Conservation (phyloP, 768 basidiomycete species). For the Boletus pseudo-olivaceus region DNA sequence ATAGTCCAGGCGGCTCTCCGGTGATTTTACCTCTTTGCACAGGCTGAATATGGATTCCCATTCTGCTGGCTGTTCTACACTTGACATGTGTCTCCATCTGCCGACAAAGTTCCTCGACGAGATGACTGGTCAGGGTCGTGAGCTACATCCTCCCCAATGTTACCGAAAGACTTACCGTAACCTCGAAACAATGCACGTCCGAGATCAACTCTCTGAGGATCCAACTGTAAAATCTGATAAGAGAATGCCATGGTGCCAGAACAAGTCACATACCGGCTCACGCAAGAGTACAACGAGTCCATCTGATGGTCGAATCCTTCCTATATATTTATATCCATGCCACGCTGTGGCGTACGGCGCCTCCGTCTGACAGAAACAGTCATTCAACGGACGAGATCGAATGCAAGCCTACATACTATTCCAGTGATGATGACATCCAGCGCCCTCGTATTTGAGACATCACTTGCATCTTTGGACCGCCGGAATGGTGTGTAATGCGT, state of each 20-base stretch:
- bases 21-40: conserved; percentile 35
- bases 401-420: conserved; percentile 34
- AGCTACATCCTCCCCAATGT: conserved; percentile 1
- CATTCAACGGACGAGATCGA: not conserved
- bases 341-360: conserved; percentile 47
- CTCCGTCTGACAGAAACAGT: conserved; percentile 39
- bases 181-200: conserved; percentile 45
- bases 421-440: conserved; percentile 54
- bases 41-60: conserved; percentile 56
- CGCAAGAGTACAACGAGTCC: conserved; percentile 54
- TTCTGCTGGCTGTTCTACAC: conserved; percentile 33
- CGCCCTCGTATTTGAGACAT: conserved; percentile 17
- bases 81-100: conserved; percentile 37
- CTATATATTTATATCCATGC: conserved; percentile 54
- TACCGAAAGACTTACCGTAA: conserved; percentile 35
- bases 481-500: conserved; percentile 38
- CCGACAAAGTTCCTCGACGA: conserved; percentile 53
- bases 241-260: not conserved
- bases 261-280: conserved; percentile 42
- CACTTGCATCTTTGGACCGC: conserved; percentile 10
- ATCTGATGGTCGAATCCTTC: conserved; percentile 56
- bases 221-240: conserved; percentile 17
- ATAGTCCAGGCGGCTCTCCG: conserved; percentile 2
- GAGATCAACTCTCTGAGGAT: conserved; percentile 24
- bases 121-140: conserved; percentile 34